These are phyloP conservation scores for Euphorbia tirucalli DNA, from an alignment of 345 rosid species.

Conservation along the genomic window DNA sequence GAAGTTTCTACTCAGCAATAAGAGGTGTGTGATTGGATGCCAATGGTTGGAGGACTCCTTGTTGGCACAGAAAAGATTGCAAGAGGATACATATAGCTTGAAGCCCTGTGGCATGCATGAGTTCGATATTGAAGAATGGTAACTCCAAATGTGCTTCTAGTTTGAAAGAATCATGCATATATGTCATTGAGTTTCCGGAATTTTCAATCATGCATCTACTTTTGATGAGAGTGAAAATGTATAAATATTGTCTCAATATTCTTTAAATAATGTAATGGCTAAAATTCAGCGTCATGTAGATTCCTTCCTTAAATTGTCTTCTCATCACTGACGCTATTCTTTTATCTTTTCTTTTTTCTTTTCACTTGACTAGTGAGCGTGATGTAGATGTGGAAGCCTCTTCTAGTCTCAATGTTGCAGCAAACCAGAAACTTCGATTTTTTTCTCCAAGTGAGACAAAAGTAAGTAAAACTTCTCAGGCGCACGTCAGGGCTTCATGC, in stretches of 20 bases:
- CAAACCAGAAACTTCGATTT: slow-evolving; percentile 15
- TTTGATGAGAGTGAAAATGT: background rate
- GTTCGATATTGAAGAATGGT: slow-evolving; percentile 42
- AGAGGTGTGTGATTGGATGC: slow-evolving; percentile 53
- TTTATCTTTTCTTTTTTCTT: background rate
- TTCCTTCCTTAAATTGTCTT: background rate
- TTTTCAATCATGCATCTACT: background rate
- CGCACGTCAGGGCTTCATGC: slow-evolving; percentile 20
- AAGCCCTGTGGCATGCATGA: slow-evolving; percentile 46
- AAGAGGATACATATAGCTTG: slow-evolving; percentile 63
- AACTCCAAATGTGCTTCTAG: slow-evolving; percentile 26
- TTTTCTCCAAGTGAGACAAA: slow-evolving; percentile 14
- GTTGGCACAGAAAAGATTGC: slow-evolving; percentile 49
- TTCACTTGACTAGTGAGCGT: slow-evolving; percentile 31
- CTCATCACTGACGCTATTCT: background rate
- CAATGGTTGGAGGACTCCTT: slow-evolving; percentile 82
- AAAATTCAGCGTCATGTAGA: background rate
- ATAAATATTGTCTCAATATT: background rate
- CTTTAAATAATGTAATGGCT: background rate
- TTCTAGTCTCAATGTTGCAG: slow-evolving; percentile 9
- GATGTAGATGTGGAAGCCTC: slow-evolving; percentile 32
- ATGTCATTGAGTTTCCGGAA: background rate
- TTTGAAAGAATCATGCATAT: background rate
- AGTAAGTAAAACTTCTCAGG: slow-evolving; percentile 5
- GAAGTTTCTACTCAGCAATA: slow-evolving; percentile 44